These are phyloP conservation scores for Corinectria fuckeliana DNA, from an alignment of 2,329 filamentous ascomycete genomes.

Conservation along the genomic window DNA sequence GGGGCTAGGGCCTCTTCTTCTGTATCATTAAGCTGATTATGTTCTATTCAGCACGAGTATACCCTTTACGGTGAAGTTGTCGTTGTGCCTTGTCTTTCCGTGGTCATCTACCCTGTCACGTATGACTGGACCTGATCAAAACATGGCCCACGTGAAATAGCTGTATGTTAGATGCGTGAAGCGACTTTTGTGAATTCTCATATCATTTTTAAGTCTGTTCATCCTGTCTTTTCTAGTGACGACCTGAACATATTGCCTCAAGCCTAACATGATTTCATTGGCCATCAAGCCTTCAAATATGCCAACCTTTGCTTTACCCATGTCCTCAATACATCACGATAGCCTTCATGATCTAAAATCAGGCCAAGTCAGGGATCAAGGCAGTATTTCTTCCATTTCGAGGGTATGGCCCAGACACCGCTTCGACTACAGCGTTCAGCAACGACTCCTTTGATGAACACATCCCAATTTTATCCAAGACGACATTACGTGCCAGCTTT, in stretches of 20 bases:
- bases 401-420: neutral
- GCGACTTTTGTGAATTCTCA: neutral
- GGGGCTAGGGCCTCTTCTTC: neutral
- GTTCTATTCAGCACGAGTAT: no score
- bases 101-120: neutral
- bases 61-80: neutral
- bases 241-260: no score
- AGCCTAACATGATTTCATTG: no score
- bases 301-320: no score
- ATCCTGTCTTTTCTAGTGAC: no score
- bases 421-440: no score
- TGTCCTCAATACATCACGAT: no score
- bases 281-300: no score
- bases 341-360: no score
- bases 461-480: no score
- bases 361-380: neutral
- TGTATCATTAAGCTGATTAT: neutral
- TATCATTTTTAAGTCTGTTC: neutral
- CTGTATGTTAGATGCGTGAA: neutral
- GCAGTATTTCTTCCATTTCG: neutral
- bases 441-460: neutral
- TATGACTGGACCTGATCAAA: neutral
- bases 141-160: neutral
- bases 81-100: neutral
- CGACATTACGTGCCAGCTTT: no score